Evolutionary conservation across 805 yeast species (phyloP), one percentile per base, ranked within the genome.

Genomic region (Saturnispora dispora): DNA sequence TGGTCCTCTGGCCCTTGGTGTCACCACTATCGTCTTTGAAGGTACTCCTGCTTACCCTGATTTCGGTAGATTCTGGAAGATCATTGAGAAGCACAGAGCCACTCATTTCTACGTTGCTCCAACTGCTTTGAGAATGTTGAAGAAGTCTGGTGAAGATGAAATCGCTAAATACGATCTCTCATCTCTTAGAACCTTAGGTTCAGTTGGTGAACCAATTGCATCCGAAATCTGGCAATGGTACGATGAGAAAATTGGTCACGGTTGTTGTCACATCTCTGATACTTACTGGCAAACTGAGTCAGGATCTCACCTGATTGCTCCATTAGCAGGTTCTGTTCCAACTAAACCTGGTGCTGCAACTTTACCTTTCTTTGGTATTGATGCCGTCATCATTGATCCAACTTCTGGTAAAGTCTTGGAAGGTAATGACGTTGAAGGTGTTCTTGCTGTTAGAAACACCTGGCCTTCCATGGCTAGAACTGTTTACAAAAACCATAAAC

Each of bases 391-490:
- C 65, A 84, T 93, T 64, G 98, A 93, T 67, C 98, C 99, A 41
- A 91, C 88, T 43, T 69, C 87, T 40, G 99, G 98, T 60, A 76
- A 81, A 60, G 96, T 87, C 65, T 72, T 90, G 60, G 71, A 74
- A 58, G 96, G 88, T 48, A 85, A 87, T 63, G 95, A 89, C 62
- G 96, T 88, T 52, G 98, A 89, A 70, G 99, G 99, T 71, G 97
- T 93, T 30, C 76, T 93, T 57, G 97, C 96, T 33, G 81, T 93
- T 63, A 83, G 82, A 64, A 75, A 81, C 46, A 78, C 97, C 36
- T 93, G 99, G 99, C 99, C 99, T 52, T 89, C 97, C n/a, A 90
- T 93, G 83, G 93, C 98, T 30, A 84, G 99, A 73, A 82, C 96
- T 50, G 93, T 93, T 54, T 90, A 83, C 82, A 84, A 83, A 65